A percentile compares a stretch with the other conserved stretches of the same genome.
Evolutionary conservation across 371 early-diverging fungal genomes (phyloP).

Genomic region (Mortierella sp.): DNA sequence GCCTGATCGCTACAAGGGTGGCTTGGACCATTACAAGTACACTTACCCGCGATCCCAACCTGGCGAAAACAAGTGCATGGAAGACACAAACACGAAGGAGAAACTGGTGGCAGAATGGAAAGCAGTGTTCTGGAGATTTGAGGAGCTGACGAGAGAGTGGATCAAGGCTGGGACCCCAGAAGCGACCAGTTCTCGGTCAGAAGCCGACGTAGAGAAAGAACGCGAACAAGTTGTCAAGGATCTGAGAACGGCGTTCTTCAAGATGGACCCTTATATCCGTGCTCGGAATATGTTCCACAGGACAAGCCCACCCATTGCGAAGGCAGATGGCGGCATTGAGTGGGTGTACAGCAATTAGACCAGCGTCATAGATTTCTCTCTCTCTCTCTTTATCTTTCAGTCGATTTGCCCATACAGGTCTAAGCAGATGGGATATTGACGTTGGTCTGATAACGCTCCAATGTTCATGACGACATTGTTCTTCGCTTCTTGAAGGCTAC

Average conservation of each 20-base stretch:
- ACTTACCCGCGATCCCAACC: constrained; percentile 39
- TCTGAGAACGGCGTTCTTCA: constrained; percentile 50
- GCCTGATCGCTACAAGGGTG: constrained; percentile 48
- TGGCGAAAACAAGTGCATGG: constrained; percentile 56
- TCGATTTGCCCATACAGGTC: no score
- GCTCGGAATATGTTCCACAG: constrained; percentile 57
- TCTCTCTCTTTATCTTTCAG: no score
- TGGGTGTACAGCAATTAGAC: constrained; percentile 38
- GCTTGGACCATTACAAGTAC: constrained; percentile 51
- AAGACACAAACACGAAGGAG: constrained; percentile 33
- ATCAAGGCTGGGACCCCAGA: constrained; percentile 30
- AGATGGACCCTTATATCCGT: constrained; percentile 56
- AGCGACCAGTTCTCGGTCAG: constrained; percentile 11
- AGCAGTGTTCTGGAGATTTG: constrained; percentile 35
- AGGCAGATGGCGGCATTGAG: constrained; percentile 23
- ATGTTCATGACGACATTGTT: no score
- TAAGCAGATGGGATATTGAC: no score
- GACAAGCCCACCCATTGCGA: constrained; percentile 25
- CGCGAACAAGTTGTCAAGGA: constrained; percentile 29
- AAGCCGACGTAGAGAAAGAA: constrained; percentile 43
- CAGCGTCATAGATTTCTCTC: no score
- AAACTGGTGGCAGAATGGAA: constrained; percentile 33
- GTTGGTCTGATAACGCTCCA: no score
- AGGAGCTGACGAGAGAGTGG: constrained; percentile 48
- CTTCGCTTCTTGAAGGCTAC: no score